Percentiles rank a stretch among this genome's conserved stretches.
These are phyloP conservation scores for Trichoderma sp. DNA, from an alignment of 2,329 filamentous ascomycete species.

Conservation along the genomic window DNA sequence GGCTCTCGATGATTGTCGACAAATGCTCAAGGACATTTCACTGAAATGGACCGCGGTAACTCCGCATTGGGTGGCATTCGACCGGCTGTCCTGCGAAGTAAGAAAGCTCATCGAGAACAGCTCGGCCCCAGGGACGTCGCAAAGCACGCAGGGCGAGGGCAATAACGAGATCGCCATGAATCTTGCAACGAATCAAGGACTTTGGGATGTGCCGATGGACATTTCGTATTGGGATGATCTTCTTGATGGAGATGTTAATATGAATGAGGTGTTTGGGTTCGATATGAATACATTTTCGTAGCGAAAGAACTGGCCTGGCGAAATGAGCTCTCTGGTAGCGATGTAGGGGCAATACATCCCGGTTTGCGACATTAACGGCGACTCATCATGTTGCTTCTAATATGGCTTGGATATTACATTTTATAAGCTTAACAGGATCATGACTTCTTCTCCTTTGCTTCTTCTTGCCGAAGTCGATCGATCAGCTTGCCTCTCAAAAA, in stretches of 20 bases:
- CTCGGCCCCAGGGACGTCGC: not conserved
- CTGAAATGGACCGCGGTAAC: conserved; percentile 11
- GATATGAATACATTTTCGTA: conserved; percentile 15
- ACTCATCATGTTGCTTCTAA: too few relatives aligned
- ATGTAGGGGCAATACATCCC: conserved; percentile 58
- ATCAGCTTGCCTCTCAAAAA: conserved; percentile 58
- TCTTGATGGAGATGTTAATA: conserved; percentile 17
- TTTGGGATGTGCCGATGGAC: conserved; percentile 23
- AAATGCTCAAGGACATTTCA: conserved; percentile 22
- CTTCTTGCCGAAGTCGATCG: conserved; percentile 55
- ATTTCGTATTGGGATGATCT: conserved; percentile 21
- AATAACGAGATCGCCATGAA: not conserved
- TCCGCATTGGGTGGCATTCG: conserved; percentile 21
- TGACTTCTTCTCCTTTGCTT: conserved; percentile 41
- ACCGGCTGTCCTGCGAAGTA: conserved; percentile 17
- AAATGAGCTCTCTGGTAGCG: conserved; percentile 34
- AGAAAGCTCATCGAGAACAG: conserved; percentile 17
- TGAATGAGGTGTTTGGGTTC: conserved; percentile 24
- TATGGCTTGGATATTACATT: not conserved
- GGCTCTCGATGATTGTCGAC: conserved; percentile 18
- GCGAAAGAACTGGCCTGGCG: not conserved
- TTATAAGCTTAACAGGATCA: conserved; percentile 28
- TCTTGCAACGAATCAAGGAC: not conserved
- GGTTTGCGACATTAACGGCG: not conserved
- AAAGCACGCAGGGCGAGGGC: not conserved